Evolutionary conservation across 352 stramenopile species (phyloP).

Genomic region (Thalassiosira livingstoniorum): DNA sequence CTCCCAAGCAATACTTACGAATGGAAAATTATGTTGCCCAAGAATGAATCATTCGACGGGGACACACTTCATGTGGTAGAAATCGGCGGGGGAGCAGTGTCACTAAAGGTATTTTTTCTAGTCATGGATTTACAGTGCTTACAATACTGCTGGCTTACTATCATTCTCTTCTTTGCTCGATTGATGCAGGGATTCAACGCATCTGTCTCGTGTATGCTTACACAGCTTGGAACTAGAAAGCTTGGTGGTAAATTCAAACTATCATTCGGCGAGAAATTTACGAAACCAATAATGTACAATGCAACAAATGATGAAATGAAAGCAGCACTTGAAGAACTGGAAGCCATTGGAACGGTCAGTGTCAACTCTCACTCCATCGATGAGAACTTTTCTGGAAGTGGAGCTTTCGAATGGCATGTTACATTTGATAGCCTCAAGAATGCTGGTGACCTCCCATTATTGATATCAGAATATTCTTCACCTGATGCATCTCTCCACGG

Average conservation of each 20-base stretch:
- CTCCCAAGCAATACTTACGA: slow-evolving; percentile 49
- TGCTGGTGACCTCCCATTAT: slow-evolving; percentile 70
- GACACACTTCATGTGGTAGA: slow-evolving; percentile 65
- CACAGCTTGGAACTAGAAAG: slow-evolving; percentile 50
- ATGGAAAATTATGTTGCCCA: slow-evolving; percentile 72
- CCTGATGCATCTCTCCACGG: slow-evolving; percentile 48
- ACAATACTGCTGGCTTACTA: too few relatives aligned
- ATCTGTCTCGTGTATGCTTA: slow-evolving; percentile 46
- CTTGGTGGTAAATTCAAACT: slow-evolving; percentile 69
- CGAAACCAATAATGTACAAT: slow-evolving; percentile 85
- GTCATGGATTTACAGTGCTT: too few relatives aligned
- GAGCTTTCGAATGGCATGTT: slow-evolving; percentile 73
- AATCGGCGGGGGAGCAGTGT: slow-evolving; percentile 56
- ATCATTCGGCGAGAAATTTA: slow-evolving; percentile 55
- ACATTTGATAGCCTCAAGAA: slow-evolving; percentile 83
- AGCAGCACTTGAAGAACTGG: slow-evolving; percentile 84
- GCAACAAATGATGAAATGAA: slow-evolving; percentile 89
- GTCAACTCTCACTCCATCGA: slow-evolving; percentile 80
- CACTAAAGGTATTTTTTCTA: too few relatives aligned
- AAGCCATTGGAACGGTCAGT: slow-evolving; percentile 80
- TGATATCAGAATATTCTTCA: slow-evolving; percentile 51
- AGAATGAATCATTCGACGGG: slow-evolving; percentile 55
- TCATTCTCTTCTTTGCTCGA: too few relatives aligned
- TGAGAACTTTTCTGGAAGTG: slow-evolving; percentile 59
- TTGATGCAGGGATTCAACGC: slow-evolving; percentile 50